These are phyloP conservation scores for Agrocybe praecox DNA, from an alignment of 768 basidiomycete genomes.

Conservation along the genomic window DNA sequence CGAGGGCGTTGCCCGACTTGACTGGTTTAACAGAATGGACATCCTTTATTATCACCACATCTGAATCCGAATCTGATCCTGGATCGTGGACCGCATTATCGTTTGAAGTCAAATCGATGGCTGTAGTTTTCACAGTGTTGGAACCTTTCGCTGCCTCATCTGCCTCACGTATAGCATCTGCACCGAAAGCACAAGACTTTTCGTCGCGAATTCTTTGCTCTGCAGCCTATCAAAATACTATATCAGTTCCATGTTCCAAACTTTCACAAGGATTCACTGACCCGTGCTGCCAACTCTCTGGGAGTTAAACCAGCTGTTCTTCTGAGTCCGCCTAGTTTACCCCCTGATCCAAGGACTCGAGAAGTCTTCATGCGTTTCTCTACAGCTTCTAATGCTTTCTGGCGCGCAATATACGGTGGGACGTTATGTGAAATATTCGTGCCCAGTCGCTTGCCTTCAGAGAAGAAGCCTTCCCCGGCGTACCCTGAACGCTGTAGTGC, in stretches of 20 bases:
- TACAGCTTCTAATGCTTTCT: constrained; percentile 77
- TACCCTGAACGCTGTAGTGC: constrained; percentile 80
- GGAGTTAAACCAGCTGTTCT: constrained; percentile 50
- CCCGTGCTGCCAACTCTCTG: constrained; percentile 74
- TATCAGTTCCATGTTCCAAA: background rate
- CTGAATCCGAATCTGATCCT: constrained; percentile 33
- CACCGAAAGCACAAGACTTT: constrained; percentile 70
- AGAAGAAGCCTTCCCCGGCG: constrained; percentile 88
- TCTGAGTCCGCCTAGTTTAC: constrained; percentile 56
- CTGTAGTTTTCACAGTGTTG: constrained; percentile 56
- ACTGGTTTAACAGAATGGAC: constrained; percentile 7
- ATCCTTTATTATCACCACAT: constrained; percentile 32
- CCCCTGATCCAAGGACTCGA: constrained; percentile 50
- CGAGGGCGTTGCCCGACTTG: constrained; percentile 2
- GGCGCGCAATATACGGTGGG: constrained; percentile 62
- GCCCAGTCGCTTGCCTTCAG: constrained; percentile 75
- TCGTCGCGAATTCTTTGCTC: constrained; percentile 78
- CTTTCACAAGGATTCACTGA: constrained; percentile 28
- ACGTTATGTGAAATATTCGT: constrained; percentile 65
- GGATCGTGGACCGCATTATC: constrained; percentile 17
- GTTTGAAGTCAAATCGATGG: constrained; percentile 59
- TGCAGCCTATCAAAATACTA: constrained; percentile 64
- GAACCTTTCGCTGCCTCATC: constrained; percentile 64
- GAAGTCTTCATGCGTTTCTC: constrained; percentile 64
- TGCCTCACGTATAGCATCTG: constrained; percentile 58